Percentiles rank a stretch among this genome's conserved stretches.
Conservation (phyloP, 306 rosid species). For the Cajanus cajan region DNA sequence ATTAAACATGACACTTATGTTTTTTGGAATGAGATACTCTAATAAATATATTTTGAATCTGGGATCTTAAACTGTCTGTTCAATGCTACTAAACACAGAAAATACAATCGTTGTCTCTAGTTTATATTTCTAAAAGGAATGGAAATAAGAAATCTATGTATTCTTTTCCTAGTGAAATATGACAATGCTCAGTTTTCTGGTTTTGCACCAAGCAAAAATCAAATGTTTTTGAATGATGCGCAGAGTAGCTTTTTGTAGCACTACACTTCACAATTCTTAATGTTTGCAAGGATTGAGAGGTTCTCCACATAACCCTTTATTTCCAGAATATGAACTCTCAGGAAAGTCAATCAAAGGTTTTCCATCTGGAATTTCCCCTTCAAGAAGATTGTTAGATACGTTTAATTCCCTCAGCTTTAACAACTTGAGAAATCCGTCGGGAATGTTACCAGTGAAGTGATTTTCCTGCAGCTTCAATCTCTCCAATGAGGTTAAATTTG, state of each 20-base stretch:
- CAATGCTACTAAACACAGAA: neutral
- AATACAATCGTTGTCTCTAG: neutral
- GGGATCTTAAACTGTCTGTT: neutral
- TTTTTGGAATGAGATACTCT: neutral
- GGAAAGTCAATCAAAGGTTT: constrained; percentile 53
- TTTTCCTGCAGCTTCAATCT: constrained; percentile 57
- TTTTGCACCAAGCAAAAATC: neutral
- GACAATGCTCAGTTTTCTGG: neutral
- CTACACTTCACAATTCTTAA: neutral
- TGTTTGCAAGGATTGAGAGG: constrained; percentile 51
- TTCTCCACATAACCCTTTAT: constrained; percentile 59
- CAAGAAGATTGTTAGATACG: constrained; percentile 54
- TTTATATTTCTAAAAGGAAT: neutral
- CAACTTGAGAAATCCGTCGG: constrained; percentile 48
- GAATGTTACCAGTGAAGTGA: constrained; percentile 49
- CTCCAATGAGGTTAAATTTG: constrained; percentile 41
- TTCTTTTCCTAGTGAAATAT: neutral
- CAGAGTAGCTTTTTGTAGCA: neutral
- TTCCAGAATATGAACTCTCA: constrained; percentile 46
- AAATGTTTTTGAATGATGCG: neutral
- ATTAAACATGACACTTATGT: neutral
- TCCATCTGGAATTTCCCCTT: constrained; percentile 57
- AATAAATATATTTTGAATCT: neutral
- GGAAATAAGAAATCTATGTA: neutral
- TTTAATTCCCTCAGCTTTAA: constrained; percentile 44